These are phyloP conservation scores for Penicillium ucsense DNA, from an alignment of 495 filamentous ascomycete species.

Conservation along the genomic window DNA sequence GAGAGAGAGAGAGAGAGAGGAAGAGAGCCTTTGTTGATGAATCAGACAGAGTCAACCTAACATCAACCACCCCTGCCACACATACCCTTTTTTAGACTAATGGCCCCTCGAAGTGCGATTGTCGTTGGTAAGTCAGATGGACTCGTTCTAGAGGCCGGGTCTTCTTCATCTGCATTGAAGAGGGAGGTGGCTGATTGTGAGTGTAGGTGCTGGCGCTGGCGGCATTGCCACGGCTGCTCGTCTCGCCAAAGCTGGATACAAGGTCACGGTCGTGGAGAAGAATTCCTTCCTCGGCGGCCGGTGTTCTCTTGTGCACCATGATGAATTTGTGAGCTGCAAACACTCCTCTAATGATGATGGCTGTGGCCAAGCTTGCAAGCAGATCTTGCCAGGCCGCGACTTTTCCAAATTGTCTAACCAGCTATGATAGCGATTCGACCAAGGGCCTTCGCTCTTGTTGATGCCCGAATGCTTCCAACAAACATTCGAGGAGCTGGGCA, in stretches of 20 bases:
- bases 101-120: not conserved
- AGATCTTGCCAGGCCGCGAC: no score
- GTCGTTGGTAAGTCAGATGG: not conserved
- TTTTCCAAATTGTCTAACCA: not conserved
- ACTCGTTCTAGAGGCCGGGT: no score
- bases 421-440: constrained; percentile 49
- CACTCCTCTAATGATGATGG: not conserved
- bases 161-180: no score
- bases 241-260: constrained; percentile 53
- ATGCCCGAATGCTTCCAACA: constrained; percentile 57
- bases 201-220: constrained; percentile 55
- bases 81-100: not conserved
- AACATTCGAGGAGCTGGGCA: constrained; percentile 53
- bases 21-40: not conserved
- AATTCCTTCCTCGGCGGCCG: constrained; percentile 57
- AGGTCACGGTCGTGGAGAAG: constrained; percentile 60
- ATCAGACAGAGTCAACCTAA: no score
- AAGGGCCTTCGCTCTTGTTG: constrained; percentile 59
- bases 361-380: not conserved
- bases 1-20: not conserved
- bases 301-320: constrained; percentile 46
- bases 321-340: constrained; percentile 36
- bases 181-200: no score
- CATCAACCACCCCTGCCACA: no score
- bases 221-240: constrained; percentile 58